Evolutionary conservation across 1,139 yeast species (phyloP), one percentile per base, ranked within the genome.

Genomic region (Kodamaea ohmeri): DNA sequence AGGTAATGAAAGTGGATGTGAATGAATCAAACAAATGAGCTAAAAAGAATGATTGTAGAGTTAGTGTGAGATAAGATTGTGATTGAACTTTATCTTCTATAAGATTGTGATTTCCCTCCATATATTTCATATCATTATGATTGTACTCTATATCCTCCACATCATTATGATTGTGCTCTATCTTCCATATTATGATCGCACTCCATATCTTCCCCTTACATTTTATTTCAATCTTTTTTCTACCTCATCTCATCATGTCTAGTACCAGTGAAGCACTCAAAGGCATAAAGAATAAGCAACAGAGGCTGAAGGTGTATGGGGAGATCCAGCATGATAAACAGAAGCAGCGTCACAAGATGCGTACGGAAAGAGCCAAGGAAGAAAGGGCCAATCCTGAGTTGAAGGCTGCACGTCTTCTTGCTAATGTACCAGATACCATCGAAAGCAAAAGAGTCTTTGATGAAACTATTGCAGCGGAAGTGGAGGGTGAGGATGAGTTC

Each of bases 361-460:
- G 97, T 50, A 75, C 78, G 18, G 80, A 78, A 40, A 75, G 96
- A 55, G 94, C 94, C 29, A 83, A 83, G 56, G 94, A 81, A 51
- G 97, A 89, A 62, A 70, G 82, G 39, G 78, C 71, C 25, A 85
- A 90, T 56, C 97, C 96, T 0, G 87, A 81, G 49, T 64, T 87
- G 44, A 84, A 78, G 56, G 89, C 80, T 42, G 83, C 88, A 56
- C 79, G 98, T 60, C 67, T 90, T 35, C 78, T 80, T 4, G 79
- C 73, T 40, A 89, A 90, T 58, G 79, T 87, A 1, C 94, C 98
- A 1, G 83, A 80, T 19, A 94, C 98, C 6, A 80, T 90, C 39
- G 98, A 92, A 52, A 74, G 80, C 42, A 88, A 87, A 70, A 72
- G 98, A 57, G 94, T 83, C 0, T 92, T 63, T 50, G 98, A 92